Base-by-base conservation (phyloP, 2,329 filamentous ascomycete genomes). In the Paracoccidioides lutzii region DNA sequence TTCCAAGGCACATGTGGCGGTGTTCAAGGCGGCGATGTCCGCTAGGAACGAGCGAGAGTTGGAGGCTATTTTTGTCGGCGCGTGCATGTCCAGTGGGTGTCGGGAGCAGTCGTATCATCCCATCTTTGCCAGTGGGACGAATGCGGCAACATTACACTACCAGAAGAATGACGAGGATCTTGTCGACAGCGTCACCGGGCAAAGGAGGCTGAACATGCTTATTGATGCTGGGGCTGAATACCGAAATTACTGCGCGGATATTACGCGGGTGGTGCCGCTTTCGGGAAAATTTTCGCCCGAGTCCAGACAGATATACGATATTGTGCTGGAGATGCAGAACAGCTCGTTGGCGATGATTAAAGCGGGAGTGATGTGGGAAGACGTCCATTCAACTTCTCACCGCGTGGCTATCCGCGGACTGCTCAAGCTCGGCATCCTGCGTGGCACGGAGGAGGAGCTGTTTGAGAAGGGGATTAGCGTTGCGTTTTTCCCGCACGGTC, bases 191-290 rank as follows among this genome's bases (percentile, higher is more conserved):
- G 53, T 33, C 3, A 71, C 69, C 2, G 64, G 70, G 38, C 57
- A 64, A 55, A 68, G 65, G 35, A 80, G 84, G 56, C 82, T 90
- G 65, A 78, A 90, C 35, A 74, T 97, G 37, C 83, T 94, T 22
- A 76, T 98, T 4, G 91, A 98, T 67, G 90, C 91, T 1, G 90
- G 89, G 2, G 86, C 84, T 61, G 91, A 97, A 70, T 95, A 83
- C 71, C 74, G 83, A 51, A 84, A 86, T 62, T 97, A 98, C 68
- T 89, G 89, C 35, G 87, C 86, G 56, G 91, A 97, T 69, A 83
- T 97, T 33, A 97, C 93, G 0, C 82, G 91, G 41, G 93, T 90
- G 0, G 82, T 96, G 61, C 91, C 91, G 4, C 73, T 96, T 28
- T 80, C 78, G 12, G 87, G 87, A 5, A 73, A 73, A 0, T 95